A percentile compares a stretch with the other conserved stretches of the same genome.
Evolutionary conservation across 352 stramenopile species (phyloP).

Genomic region (Nothophytophthora sp.): DNA sequence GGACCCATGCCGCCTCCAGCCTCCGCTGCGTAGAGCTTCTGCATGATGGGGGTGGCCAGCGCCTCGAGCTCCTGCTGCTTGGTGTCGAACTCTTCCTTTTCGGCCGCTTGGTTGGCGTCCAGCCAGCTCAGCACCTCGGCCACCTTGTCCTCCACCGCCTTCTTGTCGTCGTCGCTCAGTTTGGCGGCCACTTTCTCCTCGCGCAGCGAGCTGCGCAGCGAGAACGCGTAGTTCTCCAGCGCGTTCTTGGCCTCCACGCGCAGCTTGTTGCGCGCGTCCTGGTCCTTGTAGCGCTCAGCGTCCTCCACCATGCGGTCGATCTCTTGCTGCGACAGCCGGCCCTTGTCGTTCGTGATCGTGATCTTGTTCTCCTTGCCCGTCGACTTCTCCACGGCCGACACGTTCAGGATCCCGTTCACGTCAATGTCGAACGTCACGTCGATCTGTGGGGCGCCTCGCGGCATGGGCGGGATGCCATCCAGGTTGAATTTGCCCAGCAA

Average conservation of each 20-base stretch:
- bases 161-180: conserved; percentile 87
- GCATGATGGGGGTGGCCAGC: conserved; percentile 76
- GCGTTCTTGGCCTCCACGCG: conserved; percentile 94
- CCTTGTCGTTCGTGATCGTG: conserved; percentile 97
- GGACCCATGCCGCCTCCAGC: too few species aligned
- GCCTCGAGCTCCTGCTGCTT: conserved; percentile 87
- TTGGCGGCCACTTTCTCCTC: conserved; percentile 94
- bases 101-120: conserved; percentile 84
- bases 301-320: conserved; percentile 98
- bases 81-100: conserved; percentile 73
- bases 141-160: conserved; percentile 76
- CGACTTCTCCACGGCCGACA: conserved; percentile 89
- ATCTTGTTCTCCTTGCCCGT: conserved; percentile 97
- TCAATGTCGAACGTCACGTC: conserved; percentile 89
- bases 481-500: conserved; percentile 84
- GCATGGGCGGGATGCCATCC: conserved; percentile 75
- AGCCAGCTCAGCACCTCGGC: conserved; percentile 97
- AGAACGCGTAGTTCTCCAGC: conserved; percentile 96
- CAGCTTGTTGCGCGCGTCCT: conserved; percentile 95
- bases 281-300: conserved; percentile 95
- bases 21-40: conserved; percentile 71
- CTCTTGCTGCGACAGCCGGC: conserved; percentile 95
- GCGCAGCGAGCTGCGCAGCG: conserved; percentile 89
- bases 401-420: conserved; percentile 90
- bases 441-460: conserved; percentile 80